phyloP scores from a whole-genome alignment of 75 land plant species.

The Pseudotsuga menziesii region DNA sequence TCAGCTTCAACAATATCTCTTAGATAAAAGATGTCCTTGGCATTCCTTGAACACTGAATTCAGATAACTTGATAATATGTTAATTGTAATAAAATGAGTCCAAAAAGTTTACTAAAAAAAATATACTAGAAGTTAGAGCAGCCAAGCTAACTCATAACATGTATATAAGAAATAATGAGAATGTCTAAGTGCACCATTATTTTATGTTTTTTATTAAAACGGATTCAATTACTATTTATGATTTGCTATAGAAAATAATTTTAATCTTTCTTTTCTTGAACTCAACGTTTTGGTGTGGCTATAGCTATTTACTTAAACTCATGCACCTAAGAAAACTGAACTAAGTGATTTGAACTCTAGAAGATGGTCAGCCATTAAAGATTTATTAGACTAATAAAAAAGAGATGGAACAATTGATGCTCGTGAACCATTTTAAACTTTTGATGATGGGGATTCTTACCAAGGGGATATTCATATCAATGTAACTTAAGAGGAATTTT shows the following conservation, averaged over 20 bases:
- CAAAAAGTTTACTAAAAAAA: background rate
- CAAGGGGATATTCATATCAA: too few relatives aligned
- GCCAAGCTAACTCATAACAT: background rate
- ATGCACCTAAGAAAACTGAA: too few relatives aligned
- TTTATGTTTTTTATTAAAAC: background rate
- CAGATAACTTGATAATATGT: slow-evolving; percentile 79
- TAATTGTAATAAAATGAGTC: slow-evolving; percentile 2
- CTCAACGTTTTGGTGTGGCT: too few relatives aligned
- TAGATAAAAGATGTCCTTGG: slow-evolving; percentile 85
- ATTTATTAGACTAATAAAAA: too few relatives aligned
- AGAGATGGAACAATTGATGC: too few relatives aligned
- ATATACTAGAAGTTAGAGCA: background rate
- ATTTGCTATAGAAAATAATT: background rate
- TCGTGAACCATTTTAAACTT: too few relatives aligned
- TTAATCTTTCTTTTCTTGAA: too few relatives aligned
- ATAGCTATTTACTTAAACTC: too few relatives aligned
- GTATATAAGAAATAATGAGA: background rate
- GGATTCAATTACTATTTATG: background rate
- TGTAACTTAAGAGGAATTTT: too few relatives aligned
- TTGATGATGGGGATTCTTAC: too few relatives aligned
- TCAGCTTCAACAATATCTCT: slow-evolving; percentile 97
- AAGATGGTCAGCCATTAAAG: too few relatives aligned
- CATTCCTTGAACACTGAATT: slow-evolving; percentile 91
- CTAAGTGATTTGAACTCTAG: too few relatives aligned
- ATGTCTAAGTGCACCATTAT: background rate